Base-by-base conservation (phyloP, 1,284 basidiomycete genomes). In the Dichomitus squalens region DNA sequence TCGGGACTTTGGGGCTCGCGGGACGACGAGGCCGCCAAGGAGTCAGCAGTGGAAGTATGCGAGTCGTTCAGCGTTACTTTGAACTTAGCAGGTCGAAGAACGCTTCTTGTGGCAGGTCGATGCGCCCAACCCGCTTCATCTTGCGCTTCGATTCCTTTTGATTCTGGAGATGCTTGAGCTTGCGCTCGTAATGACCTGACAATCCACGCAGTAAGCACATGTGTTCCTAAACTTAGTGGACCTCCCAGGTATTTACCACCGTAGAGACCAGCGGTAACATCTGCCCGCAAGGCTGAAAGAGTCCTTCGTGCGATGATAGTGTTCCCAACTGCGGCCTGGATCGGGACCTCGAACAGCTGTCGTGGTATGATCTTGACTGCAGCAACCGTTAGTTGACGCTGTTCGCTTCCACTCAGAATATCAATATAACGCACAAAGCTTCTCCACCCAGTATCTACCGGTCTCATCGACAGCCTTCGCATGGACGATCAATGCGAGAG, bases 231-330 rank as follows among this genome's bases (percentile, higher is more conserved):
- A 4, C 23, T 4, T 3, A 29, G 23, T 4, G 41, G 25, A 20
- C 18, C 8, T 6, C 11, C 9, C 8, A 34, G 29, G 36, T 25
- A 66, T 76, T 63, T 61, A 84, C 94, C 94, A 71, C 95, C 95
- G 68, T 97, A 97, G 41, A 98, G 75, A 0, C 95, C 95, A 14
- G 95, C 95, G 0, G 95, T 97, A 23, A 99, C 96, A 67, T 99
- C 96, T 56, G 96, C 95, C 35, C 95, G 85, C 70, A 93, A 76
- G 0, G 95, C 93, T 34, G 90, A 90, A 46, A 98, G 73, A 1
- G 87, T 96, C 72, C 97, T 95, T 49, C 96, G 83, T 4, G 96
- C 93, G 49, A 98, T 85, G 53, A 98, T 85, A 65, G 90, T 94
- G 64, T 83, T 87, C 7, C 95, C 95, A 18, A 98, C 80, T 2